Evolutionary conservation across 202 grass and related monocot genomes (phyloP).

Genomic region (Setaria italica): DNA sequence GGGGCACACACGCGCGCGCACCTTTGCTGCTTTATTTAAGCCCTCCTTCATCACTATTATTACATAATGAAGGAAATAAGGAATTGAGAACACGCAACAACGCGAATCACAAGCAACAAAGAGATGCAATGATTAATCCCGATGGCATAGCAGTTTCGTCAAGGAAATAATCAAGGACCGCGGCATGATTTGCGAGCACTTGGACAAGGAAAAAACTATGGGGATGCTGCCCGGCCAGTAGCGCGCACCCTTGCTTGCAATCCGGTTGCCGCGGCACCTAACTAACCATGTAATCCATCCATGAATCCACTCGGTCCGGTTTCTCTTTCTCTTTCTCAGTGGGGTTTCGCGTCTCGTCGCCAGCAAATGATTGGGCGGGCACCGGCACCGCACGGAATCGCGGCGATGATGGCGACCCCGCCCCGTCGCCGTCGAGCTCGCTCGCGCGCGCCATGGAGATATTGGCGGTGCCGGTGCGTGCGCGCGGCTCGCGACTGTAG

Average conservation of each 20-base stretch:
- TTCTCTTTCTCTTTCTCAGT: too few relatives aligned
- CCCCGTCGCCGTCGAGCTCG: not conserved
- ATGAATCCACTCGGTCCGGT: too few relatives aligned
- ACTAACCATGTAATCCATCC: not conserved
- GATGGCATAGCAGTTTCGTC: not conserved
- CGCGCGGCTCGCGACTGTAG: not conserved
- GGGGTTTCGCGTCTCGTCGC: not conserved
- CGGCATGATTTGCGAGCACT: not conserved
- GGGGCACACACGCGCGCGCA: slow-evolving; percentile 42
- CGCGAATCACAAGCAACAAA: slow-evolving; percentile 30
- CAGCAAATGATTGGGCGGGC: not conserved
- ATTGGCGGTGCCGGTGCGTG: too few relatives aligned
- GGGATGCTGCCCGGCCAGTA: not conserved
- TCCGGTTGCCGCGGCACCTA: slow-evolving; percentile 1
- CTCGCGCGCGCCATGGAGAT: too few relatives aligned
- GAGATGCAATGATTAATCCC: slow-evolving; percentile 12
- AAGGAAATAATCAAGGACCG: not conserved
- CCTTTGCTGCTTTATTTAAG: slow-evolving; percentile 12
- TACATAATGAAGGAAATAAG: too few relatives aligned
- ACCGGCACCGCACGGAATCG: not conserved
- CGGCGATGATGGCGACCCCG: too few relatives aligned
- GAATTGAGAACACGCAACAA: not conserved
- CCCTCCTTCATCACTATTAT: too few relatives aligned
- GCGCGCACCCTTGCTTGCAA: slow-evolving; percentile 29
- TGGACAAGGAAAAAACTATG: not conserved